phyloP scores from a whole-genome alignment of 108 stramenopile genomes.

The Schizochytrium sp. region DNA sequence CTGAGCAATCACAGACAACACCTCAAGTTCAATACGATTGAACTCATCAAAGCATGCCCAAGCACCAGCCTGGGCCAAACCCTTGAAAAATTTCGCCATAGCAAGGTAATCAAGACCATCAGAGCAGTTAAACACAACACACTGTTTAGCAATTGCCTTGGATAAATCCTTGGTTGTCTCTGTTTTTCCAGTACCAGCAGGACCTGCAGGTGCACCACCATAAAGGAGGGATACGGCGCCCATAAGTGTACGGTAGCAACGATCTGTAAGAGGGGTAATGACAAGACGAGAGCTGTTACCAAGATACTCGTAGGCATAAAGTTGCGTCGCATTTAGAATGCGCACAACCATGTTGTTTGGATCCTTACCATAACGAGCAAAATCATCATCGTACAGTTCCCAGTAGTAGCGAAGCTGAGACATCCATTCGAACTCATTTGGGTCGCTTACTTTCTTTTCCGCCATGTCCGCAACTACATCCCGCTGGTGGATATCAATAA shows the following conservation, averaged over 20 bases:
- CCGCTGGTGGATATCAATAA: conserved; percentile 79
- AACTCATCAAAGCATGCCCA: conserved; percentile 82
- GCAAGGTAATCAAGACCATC: conserved; percentile 79
- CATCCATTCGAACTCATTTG: conserved; percentile 79
- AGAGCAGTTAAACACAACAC: conserved; percentile 83
- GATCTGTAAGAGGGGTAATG: conserved; percentile 81
- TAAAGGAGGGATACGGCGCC: conserved; percentile 79
- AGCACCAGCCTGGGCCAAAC: conserved; percentile 79
- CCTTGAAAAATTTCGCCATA: conserved; percentile 85
- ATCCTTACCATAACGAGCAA: conserved; percentile 62
- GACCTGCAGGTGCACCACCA: conserved; percentile 81
- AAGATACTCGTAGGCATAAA: conserved; percentile 82
- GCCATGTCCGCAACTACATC: conserved; percentile 78
- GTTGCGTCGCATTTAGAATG: conserved; percentile 77
- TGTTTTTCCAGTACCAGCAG: conserved; percentile 82
- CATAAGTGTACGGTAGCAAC: conserved; percentile 83
- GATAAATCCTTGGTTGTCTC: conserved; percentile 81
- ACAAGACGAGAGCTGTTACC: conserved; percentile 81
- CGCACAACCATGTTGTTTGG: conserved; percentile 75
- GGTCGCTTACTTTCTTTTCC: conserved; percentile 61
- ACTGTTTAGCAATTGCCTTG: conserved; percentile 78
- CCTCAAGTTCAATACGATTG: conserved; percentile 83
- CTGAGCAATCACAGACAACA: conserved; percentile 80
- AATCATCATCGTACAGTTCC: conserved; percentile 74
- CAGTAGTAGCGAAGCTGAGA: conserved; percentile 81